Conservation (phyloP, 129 eudicot genomes). For the Escallonia rubra region DNA sequence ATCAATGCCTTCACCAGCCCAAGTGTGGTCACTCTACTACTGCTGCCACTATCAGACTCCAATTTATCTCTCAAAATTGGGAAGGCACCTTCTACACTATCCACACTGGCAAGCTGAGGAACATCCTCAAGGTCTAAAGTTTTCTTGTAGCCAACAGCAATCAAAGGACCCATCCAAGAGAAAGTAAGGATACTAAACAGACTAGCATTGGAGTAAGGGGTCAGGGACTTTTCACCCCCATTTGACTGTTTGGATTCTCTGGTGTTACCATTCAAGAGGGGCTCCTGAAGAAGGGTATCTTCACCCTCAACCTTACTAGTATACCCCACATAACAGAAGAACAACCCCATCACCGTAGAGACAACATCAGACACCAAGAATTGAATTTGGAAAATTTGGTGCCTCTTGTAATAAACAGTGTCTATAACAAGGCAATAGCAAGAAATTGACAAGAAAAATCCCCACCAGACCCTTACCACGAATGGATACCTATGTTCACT, state of each 20-base stretch:
- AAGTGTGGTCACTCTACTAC: slow-evolving; percentile 21
- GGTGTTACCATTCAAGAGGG: slow-evolving; percentile 33
- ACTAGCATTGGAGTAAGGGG: slow-evolving; percentile 36
- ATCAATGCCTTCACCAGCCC: slow-evolving; percentile 35
- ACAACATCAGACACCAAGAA: slow-evolving; percentile 56
- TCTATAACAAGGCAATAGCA: slow-evolving; percentile 55
- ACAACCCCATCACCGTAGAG: slow-evolving; percentile 40
- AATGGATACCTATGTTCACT: slow-evolving; percentile 40
- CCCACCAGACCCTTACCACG: slow-evolving; percentile 75
- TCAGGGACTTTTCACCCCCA: slow-evolving; percentile 22
- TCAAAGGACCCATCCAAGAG: slow-evolving; percentile 44
- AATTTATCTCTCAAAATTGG: slow-evolving; percentile 19
- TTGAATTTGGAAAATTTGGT: slow-evolving; percentile 19
- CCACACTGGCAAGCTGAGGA: slow-evolving; percentile 33
- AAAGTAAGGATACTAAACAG: slow-evolving; percentile 29
- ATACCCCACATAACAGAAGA: slow-evolving; percentile 45
- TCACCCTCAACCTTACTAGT: slow-evolving; percentile 19
- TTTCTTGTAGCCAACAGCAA: slow-evolving; percentile 34
- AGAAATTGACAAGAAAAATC: slow-evolving; percentile 43
- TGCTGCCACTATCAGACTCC: slow-evolving; percentile 16
- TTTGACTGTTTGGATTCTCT: slow-evolving; percentile 17
- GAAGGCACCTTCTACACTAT: slow-evolving; percentile 33
- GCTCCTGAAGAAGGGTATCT: slow-evolving; percentile 23
- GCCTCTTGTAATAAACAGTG: slow-evolving; percentile 27
- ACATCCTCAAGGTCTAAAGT: slow-evolving; percentile 48